Conservation (phyloP, 371 early-diverging fungal genomes). For the Zancudomyces culisetae region DNA sequence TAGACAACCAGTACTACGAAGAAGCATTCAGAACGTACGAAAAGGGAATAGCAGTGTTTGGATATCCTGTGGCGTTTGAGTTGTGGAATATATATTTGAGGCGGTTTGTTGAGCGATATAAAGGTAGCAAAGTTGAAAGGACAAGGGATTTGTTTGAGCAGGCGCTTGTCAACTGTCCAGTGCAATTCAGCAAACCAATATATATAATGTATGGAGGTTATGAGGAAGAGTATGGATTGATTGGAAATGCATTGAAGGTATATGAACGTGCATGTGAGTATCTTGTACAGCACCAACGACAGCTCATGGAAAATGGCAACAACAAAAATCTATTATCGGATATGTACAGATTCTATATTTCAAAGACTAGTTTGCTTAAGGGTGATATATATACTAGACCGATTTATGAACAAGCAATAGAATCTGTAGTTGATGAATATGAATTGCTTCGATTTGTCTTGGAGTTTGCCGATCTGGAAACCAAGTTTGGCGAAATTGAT, state of each 20-base stretch:
- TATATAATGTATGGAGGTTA: constrained; percentile 82
- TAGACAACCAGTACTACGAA: constrained; percentile 78
- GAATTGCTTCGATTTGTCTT: constrained; percentile 60
- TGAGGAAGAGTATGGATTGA: constrained; percentile 85
- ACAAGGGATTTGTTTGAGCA: constrained; percentile 91
- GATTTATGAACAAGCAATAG: constrained; percentile 81
- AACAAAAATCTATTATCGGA: no score
- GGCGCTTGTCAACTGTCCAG: constrained; percentile 72
- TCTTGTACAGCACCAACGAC: constrained; percentile 46
- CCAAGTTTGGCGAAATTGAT: constrained; percentile 84
- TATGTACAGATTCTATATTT: constrained; percentile 76
- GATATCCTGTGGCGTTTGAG: constrained; percentile 91
- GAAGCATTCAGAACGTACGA: constrained; percentile 89
- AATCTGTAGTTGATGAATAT: constrained; percentile 53
- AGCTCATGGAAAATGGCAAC: constrained; percentile 37
- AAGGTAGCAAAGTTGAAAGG: constrained; percentile 71
- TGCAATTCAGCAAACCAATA: constrained; percentile 66
- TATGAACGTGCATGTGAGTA: constrained; percentile 77
- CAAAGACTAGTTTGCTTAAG: constrained; percentile 68
- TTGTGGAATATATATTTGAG: constrained; percentile 90
- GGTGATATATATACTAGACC: constrained; percentile 73
- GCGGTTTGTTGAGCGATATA: constrained; percentile 69
- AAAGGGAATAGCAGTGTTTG: constrained; percentile 86
- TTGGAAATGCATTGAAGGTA: constrained; percentile 79
- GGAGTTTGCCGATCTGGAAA: constrained; percentile 72